Conservation (phyloP, 148 eudicot species). For the Rhododendron griersonianum region DNA sequence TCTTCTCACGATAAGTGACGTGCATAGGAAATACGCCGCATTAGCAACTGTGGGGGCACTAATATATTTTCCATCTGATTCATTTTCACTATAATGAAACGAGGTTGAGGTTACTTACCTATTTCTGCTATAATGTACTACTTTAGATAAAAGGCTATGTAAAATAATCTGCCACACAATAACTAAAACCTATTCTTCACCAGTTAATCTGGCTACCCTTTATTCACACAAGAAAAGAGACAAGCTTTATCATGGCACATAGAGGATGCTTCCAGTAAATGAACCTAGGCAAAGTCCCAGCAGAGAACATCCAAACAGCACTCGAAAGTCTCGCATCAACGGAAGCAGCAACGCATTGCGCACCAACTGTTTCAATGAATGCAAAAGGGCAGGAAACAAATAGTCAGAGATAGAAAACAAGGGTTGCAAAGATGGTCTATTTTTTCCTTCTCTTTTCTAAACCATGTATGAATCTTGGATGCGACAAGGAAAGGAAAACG, state of each 20-base stretch:
- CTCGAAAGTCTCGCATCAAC: constrained; percentile 30
- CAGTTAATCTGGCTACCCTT: background rate
- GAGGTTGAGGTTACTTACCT: background rate
- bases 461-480: background rate
- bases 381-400: background rate
- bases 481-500: background rate
- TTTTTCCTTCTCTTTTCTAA: background rate
- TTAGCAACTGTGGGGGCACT: background rate
- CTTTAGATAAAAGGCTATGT: background rate
- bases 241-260: background rate
- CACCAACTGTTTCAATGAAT: constrained; percentile 23
- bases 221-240: background rate
- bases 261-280: background rate
- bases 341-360: constrained; percentile 23
- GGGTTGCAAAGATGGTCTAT: background rate
- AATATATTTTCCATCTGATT: background rate
- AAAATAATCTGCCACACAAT: background rate
- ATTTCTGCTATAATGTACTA: background rate
- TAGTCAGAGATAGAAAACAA: background rate
- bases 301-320: constrained; percentile 27
- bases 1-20: background rate
- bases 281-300: constrained; percentile 9
- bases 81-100: background rate
- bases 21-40: background rate
- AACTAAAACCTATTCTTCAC: background rate